Base-by-base conservation (phyloP, 1,284 basidiomycete species). In the Sporisorium sorghi region DNA sequence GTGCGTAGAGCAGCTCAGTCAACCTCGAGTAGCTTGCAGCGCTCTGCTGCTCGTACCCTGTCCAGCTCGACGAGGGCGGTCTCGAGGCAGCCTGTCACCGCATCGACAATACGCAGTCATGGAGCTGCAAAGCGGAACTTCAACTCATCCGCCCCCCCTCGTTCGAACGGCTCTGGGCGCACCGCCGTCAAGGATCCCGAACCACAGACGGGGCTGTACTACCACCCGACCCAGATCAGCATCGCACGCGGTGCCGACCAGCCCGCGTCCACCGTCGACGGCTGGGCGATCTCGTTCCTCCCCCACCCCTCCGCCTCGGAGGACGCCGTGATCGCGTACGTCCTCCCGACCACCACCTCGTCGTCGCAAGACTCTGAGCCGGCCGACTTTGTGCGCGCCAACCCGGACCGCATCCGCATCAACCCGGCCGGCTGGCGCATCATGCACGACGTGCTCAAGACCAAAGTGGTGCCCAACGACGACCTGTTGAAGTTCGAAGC, bases 401-500 rank as follows among this genome's bases (percentile, higher is more conserved):
- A 77, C 21, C 78, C 80, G 2, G 79, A 79, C 62, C 55, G 65
- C 12, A 50, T 79, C 26, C 69, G 65, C 35, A 67, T 70, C 50
- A 82, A 84, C 57, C 50, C 57, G 2, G 63, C 58, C 1, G 82
- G 83, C 24, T 77, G 75, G 68, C 51, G 64, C 33, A 61, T 74
- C 35, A 58, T 84, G 61, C 83, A 84, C 57, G 58, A 63, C 7
- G 68, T 76, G 17, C 75, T 84, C 30, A 68, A 78, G 52, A 61
- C 63, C 40, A 58, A 80, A 15, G 62, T 75, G 8, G 76, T 81
- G 1, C 60, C 74, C 8, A 35, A 78, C 30, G 83, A 84, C 50
- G 76, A 75, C 12, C 49, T 75, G 46, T 64, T 84, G 24, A 51
- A 69, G 11, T 76, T 79, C 37, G 83, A 84, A 46, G 83, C 83